These are phyloP conservation scores for Nematocida ironsii DNA, from an alignment of 371 early-diverging fungal genomes.

Conservation along the genomic window DNA sequence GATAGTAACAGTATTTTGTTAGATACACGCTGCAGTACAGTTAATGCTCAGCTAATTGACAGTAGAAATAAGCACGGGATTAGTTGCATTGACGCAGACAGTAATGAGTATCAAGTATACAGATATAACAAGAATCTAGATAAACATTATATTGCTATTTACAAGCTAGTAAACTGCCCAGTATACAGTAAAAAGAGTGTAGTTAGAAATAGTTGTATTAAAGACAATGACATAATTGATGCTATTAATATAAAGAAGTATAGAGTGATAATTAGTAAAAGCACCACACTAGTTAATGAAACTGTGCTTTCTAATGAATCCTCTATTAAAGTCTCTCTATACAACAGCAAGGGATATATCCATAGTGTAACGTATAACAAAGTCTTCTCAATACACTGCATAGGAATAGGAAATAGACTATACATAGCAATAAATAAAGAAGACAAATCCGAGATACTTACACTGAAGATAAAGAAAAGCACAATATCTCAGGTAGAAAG, in stretches of 20 bases:
- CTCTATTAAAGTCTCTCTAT: background rate
- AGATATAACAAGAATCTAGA: background rate
- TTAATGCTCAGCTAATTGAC: background rate
- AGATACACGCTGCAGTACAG: background rate
- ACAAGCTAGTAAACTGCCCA: background rate
- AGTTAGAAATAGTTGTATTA: background rate
- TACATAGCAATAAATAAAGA: background rate
- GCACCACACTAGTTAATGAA: background rate
- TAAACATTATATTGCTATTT: background rate
- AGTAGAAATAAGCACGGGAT: background rate
- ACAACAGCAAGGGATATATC: background rate
- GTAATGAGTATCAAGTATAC: background rate
- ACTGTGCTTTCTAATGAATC: background rate
- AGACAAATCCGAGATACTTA: background rate
- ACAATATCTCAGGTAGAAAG: background rate
- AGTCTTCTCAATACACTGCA: background rate
- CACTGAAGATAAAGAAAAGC: background rate
- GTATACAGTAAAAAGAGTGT: background rate
- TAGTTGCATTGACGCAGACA: background rate
- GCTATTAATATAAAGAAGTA: background rate
- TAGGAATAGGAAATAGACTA: background rate
- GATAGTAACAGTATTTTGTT: background rate
- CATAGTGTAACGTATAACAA: background rate
- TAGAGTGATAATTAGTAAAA: background rate
- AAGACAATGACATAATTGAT: background rate